Conservation (phyloP, 495 filamentous ascomycete species). For the Podospora bellae-mahoneyi region DNA sequence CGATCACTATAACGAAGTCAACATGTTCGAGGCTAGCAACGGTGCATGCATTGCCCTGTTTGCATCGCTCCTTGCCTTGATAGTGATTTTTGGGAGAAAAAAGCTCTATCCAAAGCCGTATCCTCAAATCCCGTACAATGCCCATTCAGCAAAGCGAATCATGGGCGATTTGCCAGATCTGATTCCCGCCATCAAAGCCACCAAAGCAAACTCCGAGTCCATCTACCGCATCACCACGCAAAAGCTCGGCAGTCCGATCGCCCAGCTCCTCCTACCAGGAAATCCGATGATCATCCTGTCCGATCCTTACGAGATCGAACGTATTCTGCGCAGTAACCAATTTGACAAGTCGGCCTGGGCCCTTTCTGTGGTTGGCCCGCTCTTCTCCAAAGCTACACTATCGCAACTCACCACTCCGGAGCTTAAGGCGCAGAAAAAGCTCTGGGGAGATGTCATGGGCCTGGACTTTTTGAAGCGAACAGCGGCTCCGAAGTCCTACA, state of each 20-base stretch:
- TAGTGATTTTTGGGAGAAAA: constrained; percentile 4
- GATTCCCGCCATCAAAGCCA: constrained; percentile 11
- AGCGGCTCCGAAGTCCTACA: constrained; percentile 32
- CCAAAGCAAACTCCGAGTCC: constrained; percentile 17
- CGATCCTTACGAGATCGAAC: constrained; percentile 32
- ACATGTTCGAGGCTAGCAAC: neutral
- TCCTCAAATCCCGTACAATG: constrained; percentile 39
- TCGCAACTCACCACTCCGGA: constrained; percentile 29
- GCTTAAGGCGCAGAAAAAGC: constrained; percentile 31
- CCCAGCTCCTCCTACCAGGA: constrained; percentile 28
- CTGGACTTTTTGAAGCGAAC: constrained; percentile 33
- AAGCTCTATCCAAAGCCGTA: constrained; percentile 29
- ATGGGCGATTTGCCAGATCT: constrained; percentile 34
- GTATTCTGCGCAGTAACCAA: constrained; percentile 33
- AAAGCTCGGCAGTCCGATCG: constrained; percentile 28
- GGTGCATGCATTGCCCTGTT: neutral
- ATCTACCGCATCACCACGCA: constrained; percentile 25
- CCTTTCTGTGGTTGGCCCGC: constrained; percentile 21
- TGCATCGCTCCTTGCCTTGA: neutral
- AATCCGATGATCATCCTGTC: constrained; percentile 30
- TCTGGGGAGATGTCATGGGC: constrained; percentile 36
- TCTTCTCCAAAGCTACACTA: constrained; percentile 27
- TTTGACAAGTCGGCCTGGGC: constrained; percentile 29
- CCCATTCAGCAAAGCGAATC: constrained; percentile 26
- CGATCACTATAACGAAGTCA: neutral